These are phyloP conservation scores for Geranomyces michiganensis DNA, from an alignment of 192 early-diverging fungal species.

Conservation along the genomic window DNA sequence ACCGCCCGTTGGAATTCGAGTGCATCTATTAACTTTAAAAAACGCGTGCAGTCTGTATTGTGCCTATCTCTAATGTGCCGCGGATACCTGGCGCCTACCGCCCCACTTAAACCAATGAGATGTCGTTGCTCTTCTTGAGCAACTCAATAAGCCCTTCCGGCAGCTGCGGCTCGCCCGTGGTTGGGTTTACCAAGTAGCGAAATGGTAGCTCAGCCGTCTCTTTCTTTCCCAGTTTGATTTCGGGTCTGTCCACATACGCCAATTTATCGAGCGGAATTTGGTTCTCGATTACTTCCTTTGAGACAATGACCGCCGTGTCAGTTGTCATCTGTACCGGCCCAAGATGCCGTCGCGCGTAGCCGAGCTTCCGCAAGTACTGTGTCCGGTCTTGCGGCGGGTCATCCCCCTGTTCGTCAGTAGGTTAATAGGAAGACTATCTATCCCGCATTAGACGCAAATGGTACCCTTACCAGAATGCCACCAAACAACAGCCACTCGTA, in stretches of 20 bases:
- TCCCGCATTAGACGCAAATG: too few relatives aligned
- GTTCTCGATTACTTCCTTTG: conserved; percentile 68
- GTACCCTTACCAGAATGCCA: conserved; percentile 66
- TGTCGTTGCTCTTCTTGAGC: conserved; percentile 72
- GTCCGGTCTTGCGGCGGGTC: conserved; percentile 56
- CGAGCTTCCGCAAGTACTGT: conserved; percentile 64
- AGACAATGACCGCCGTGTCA: conserved; percentile 77
- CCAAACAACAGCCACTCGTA: conserved; percentile 83
- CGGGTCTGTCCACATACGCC: conserved; percentile 73
- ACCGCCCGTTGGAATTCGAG: too few relatives aligned
- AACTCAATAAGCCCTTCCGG: conserved; percentile 75
- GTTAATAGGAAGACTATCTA: conserved; percentile 53
- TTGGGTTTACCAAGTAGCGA: conserved; percentile 64
- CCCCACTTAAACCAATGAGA: conserved; percentile 34
- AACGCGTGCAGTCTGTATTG: too few relatives aligned
- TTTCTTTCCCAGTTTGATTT: conserved; percentile 66
- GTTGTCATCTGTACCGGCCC: conserved; percentile 85
- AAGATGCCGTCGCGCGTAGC: conserved; percentile 72
- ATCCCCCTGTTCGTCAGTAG: conserved; percentile 48
- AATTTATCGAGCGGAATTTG: conserved; percentile 65
- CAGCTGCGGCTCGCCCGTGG: conserved; percentile 56
- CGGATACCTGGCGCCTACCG: background rate
- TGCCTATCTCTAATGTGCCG: too few relatives aligned
- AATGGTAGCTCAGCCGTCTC: conserved; percentile 82
- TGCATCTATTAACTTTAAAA: too few relatives aligned